Base-by-base conservation (phyloP, 2,329 filamentous ascomycete genomes). In the Cadophora luteo-olivacea region DNA sequence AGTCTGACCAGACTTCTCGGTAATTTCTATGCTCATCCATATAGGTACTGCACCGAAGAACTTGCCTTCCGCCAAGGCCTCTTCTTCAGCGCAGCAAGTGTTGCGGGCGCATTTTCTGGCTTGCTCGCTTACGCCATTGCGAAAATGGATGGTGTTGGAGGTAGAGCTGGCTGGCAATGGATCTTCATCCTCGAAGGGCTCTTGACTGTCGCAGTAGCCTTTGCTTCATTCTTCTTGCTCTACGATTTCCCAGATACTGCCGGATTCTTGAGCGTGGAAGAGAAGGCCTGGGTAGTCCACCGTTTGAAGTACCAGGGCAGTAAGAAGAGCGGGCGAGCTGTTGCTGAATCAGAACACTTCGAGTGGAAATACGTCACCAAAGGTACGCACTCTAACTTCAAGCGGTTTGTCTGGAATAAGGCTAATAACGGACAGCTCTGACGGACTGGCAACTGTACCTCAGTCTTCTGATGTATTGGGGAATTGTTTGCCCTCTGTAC, bases 391-490 rank as follows among this genome's bases (percentile, higher is more conserved):
- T 45, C 29, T 41, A 32, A n/a, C 11, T 5, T 36, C 11, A 49
- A 52, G 11, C 14, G 12, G 19, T 1, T 29, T n/a, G 11, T 60
- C 19, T 38, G 48, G 19, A 29, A 3, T n/a, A 14, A 2, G 24
- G 24, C 57, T 61, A 61, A 52, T 25, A 38, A 24, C 9, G 14
- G 33, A 16, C 22, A 60, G 81, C 81, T 0, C 81, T 84, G 61
- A 73, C 78, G 14, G 82, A 84, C 69, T 84, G 81, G 82, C 82
- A 84, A 71, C 79, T 84, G 41, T 84, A 72, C 51, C 55, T 60
- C 12, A 66, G 55, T 61, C 45, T 64, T 4, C 81, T 90, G 64
- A 87, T 91, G 61, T 90, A 89, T 75, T 90, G 88, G 84, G 87
- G 89, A n/a, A 88, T 89, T 64, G 81, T 83, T 38, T 82, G 79